Base-by-base conservation (phyloP, 2,329 filamentous ascomycete genomes). In the Westerdykella aurantiaca region DNA sequence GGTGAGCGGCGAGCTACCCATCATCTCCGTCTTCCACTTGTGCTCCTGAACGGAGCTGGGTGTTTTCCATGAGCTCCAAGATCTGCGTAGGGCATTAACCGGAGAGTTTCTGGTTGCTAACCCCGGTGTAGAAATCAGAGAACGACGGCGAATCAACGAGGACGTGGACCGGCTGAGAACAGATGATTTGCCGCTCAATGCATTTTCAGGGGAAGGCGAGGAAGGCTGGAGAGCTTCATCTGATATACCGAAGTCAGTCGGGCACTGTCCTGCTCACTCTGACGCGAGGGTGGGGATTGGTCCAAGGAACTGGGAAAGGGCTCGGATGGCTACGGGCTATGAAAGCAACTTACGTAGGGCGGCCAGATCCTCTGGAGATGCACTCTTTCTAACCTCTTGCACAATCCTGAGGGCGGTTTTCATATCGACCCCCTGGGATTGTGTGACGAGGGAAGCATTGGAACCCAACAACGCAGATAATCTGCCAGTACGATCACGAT, bases 331-430 rank as follows among this genome's bases (percentile, higher is more conserved):
- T n/a, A 34, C 31, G 31, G 31, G 31, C 18, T 21, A 9, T 35
- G 10, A 35, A 35, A 35, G 33, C n/a, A 22, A 58, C 62, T 52
- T 59, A 67, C 64, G 62, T 29, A 70, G 52, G 33, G 72, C 70
- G 18, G 70, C 72, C 25, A 75, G 58, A 44, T 75, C 71, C 42
- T 74, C 72, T 1, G 72, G 72, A 5, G 70, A 68, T 1, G 70
- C 72, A 35, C 62, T 72, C 55, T 70, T 74, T 55, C 70, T 72
- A 45, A 75, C 60, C 52, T 75, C 67, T 44, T 74, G 68, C 46
- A 75, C 49, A 31, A 76, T 58, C 22, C 59, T 60, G 33, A 75
- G 70, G 5, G 72, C 72, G 10, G 69, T 64, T 33, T 69, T 68
- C 31, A 75, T 47, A 46, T 76, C 72, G 33, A 73, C 62, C 9